Percentiles rank a stretch among this genome's conserved stretches.
These are phyloP conservation scores for Backusella parvicylindrica DNA, from an alignment of 192 early-diverging fungal genomes.

Conservation along the genomic window DNA sequence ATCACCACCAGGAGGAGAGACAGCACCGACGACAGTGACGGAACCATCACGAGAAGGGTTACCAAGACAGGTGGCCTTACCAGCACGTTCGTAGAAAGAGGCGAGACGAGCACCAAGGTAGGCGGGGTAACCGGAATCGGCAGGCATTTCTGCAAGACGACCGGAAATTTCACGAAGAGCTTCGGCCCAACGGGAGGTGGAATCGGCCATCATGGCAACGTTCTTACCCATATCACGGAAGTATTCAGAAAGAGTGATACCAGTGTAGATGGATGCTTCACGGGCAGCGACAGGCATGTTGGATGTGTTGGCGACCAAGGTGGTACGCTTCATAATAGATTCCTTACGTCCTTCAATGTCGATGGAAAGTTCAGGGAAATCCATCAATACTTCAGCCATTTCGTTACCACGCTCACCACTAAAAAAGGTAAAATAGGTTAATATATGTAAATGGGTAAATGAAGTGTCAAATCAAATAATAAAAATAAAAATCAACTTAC, in stretches of 20 bases:
- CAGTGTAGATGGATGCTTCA: slow-evolving; percentile 99
- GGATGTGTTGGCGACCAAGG: slow-evolving; percentile 98
- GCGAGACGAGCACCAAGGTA: slow-evolving; percentile 98
- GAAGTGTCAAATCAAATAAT: slow-evolving; percentile 66
- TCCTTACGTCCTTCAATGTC: slow-evolving; percentile 94
- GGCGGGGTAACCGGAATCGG: slow-evolving; percentile 96
- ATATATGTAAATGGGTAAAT: not conserved
- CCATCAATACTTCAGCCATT: slow-evolving; percentile 99
- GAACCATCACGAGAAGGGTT: slow-evolving; percentile 90
- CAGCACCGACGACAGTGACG: slow-evolving; percentile 97
- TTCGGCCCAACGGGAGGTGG: slow-evolving; percentile 99
- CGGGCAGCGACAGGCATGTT: slow-evolving; percentile 99
- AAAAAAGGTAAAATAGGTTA: slow-evolving; percentile 22
- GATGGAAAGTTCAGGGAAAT: slow-evolving; percentile 94
- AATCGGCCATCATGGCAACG: slow-evolving; percentile 99
- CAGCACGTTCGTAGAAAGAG: slow-evolving; percentile 99
- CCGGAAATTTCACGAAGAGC: slow-evolving; percentile 99
- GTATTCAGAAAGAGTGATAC: slow-evolving; percentile 99
- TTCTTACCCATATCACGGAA: slow-evolving; percentile 99
- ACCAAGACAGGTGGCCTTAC: slow-evolving; percentile 95
- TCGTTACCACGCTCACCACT: slow-evolving; percentile 97
- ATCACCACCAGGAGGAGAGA: slow-evolving; percentile 99
- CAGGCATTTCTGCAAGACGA: slow-evolving; percentile 99
- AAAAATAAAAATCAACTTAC: slow-evolving; percentile 60
- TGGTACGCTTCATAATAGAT: slow-evolving; percentile 99